Evolutionary conservation across 495 filamentous ascomycete genomes (phyloP).

Genomic region (Trichoderma parareesei): DNA sequence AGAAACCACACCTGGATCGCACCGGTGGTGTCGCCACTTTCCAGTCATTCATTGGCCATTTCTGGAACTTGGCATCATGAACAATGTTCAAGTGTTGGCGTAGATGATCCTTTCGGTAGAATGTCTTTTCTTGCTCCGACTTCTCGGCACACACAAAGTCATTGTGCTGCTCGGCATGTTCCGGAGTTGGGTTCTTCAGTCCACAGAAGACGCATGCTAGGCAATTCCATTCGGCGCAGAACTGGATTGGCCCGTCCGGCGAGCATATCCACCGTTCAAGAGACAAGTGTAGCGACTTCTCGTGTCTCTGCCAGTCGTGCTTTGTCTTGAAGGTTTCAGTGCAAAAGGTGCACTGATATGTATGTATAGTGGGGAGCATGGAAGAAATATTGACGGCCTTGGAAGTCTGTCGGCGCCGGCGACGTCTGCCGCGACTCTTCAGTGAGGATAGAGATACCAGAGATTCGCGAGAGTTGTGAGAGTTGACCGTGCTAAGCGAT

Average conservation of each 20-base stretch:
- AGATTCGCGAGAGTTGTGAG: slow-evolving; percentile 56
- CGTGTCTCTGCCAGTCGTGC: slow-evolving; percentile 78
- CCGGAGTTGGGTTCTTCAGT: slow-evolving; percentile 28
- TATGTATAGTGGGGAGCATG: slow-evolving; percentile 31
- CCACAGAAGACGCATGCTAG: slow-evolving; percentile 48
- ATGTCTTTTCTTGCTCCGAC: slow-evolving; percentile 45
- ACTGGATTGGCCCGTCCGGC: neutral
- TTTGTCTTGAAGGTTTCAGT: slow-evolving; percentile 71
- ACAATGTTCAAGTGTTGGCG: slow-evolving; percentile 57
- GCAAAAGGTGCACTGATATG: slow-evolving; percentile 82
- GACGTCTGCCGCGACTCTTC: slow-evolving; percentile 33
- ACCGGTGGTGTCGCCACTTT: slow-evolving; percentile 33
- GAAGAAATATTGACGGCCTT: slow-evolving; percentile 19
- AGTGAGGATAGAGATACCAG: slow-evolving; percentile 48
- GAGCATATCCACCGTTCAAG: slow-evolving; percentile 50
- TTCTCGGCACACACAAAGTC: slow-evolving; percentile 48
- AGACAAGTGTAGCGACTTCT: slow-evolving; percentile 71
- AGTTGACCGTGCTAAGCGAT: slow-evolving; percentile 66
- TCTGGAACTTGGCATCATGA: slow-evolving; percentile 44
- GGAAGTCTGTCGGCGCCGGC: slow-evolving; percentile 57
- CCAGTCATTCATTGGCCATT: slow-evolving; percentile 45
- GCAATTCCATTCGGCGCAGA: slow-evolving; percentile 23
- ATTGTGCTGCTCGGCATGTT: slow-evolving; percentile 51
- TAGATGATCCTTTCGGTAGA: slow-evolving; percentile 60
- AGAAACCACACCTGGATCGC: slow-evolving; percentile 47